Percentiles rank a stretch among this genome's conserved stretches.
Conservation (phyloP, 805 yeast genomes). For the Starmerella scarabaei region DNA sequence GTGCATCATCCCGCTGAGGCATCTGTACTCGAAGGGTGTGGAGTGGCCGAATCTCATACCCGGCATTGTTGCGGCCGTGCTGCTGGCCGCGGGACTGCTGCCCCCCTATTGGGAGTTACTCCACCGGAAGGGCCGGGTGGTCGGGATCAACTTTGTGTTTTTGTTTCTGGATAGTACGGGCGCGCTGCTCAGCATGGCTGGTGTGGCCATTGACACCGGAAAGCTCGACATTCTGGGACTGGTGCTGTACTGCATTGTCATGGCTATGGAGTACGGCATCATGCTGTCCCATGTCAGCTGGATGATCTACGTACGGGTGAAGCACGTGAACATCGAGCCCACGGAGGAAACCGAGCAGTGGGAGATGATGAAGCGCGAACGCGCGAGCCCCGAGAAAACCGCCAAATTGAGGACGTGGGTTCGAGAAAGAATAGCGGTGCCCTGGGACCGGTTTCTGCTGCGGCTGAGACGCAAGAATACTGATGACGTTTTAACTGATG, state of each 20-base stretch:
- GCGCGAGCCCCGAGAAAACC: conserved; percentile 4
- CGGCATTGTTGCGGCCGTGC: conserved; percentile 67
- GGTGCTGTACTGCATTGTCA: conserved; percentile 58
- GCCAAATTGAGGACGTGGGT: conserved; percentile 6
- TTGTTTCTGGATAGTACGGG: conserved; percentile 66
- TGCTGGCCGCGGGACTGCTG: conserved; percentile 62
- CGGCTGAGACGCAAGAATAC: too few relatives aligned
- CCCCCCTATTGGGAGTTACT: conserved; percentile 83
- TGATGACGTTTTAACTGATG: too few relatives aligned
- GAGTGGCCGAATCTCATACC: conserved; percentile 70
- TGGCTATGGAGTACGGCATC: conserved; percentile 66
- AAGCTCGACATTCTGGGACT: conserved; percentile 68
- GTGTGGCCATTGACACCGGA: conserved; percentile 42
- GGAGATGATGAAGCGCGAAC: conserved; percentile 8
- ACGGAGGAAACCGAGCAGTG: conserved; percentile 5
- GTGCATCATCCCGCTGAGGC: conserved; percentile 55
- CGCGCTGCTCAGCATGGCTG: conserved; percentile 62
- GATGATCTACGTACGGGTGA: conserved; percentile 32
- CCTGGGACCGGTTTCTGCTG: not conserved
- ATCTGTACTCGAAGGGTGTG: conserved; percentile 35
- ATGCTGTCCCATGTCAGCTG: conserved; percentile 58
- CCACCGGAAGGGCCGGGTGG: conserved; percentile 68
- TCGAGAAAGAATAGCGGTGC: conserved; percentile 5
- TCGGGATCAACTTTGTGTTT: conserved; percentile 79
- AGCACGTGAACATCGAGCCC: conserved; percentile 9